A percentile compares a stretch with the other conserved stretches of the same genome.
Conservation (phyloP, 495 filamentous ascomycete species). For the Xylaria intraflava region DNA sequence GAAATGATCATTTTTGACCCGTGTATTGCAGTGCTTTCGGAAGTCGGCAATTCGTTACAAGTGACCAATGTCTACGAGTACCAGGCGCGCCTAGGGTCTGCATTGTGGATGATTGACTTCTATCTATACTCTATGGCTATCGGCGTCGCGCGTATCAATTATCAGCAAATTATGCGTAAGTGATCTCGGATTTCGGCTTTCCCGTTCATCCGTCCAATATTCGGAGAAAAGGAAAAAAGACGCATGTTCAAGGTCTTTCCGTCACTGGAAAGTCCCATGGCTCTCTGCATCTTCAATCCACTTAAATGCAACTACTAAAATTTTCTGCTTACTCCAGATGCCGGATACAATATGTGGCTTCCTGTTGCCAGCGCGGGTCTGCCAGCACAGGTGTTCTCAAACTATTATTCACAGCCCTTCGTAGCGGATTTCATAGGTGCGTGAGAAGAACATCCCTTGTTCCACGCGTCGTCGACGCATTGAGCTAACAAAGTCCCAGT, state of each 20-base stretch:
- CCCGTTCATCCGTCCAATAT: neutral
- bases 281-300: no score
- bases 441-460: neutral
- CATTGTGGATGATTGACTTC: slow-evolving; percentile 26
- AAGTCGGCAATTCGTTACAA: slow-evolving; percentile 26
- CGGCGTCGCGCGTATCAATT: slow-evolving; percentile 25
- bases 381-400: slow-evolving; percentile 23
- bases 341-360: slow-evolving; percentile 24
- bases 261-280: no score
- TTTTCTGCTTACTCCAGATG: slow-evolving; percentile 1
- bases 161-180: slow-evolving; percentile 28
- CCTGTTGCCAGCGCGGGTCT: slow-evolving; percentile 21
- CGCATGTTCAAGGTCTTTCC: neutral
- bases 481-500: slow-evolving; percentile 1
- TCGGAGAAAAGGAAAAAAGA: neutral
- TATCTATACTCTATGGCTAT: slow-evolving; percentile 22
- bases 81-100: slow-evolving; percentile 23
- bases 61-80: slow-evolving; percentile 18
- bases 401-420: slow-evolving; percentile 29
- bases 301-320: neutral
- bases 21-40: slow-evolving; percentile 16
- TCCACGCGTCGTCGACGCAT: neutral
- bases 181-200: neutral
- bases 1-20: neutral
- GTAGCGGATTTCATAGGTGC: slow-evolving; percentile 24